Conservation (phyloP, 23 red algal genomes). For the Chondrus crispus region DNA sequence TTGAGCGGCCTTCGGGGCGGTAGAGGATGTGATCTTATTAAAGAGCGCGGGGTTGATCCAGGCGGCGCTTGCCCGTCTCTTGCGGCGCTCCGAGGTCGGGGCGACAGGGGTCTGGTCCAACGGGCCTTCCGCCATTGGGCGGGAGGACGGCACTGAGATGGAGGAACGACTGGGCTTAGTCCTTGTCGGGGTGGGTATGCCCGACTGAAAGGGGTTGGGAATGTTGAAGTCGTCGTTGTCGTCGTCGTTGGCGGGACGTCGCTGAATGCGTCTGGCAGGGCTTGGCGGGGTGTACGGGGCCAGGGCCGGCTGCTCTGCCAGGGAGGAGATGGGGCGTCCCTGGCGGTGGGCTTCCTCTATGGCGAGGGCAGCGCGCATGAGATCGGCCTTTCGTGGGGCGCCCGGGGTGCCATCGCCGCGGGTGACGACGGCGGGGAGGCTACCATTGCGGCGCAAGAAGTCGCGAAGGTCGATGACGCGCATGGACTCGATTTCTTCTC, state of each 20-base stretch:
- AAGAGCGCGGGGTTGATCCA: background rate
- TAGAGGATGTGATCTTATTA: background rate
- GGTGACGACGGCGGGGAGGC: background rate
- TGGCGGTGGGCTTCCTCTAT: background rate
- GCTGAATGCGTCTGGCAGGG: background rate
- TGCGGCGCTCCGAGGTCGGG: too few relatives aligned
- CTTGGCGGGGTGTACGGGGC: background rate
- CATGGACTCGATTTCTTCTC: slow-evolving; percentile 48
- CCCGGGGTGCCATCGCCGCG: slow-evolving; percentile 48
- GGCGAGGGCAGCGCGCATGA: slow-evolving; percentile 19
- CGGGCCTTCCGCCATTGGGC: too few relatives aligned
- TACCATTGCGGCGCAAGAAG: slow-evolving; percentile 23
- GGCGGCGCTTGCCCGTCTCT: background rate
- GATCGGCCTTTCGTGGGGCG: slow-evolving; percentile 30
- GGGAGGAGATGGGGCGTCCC: background rate
- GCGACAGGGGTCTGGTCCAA: too few relatives aligned
- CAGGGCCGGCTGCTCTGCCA: background rate
- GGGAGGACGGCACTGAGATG: background rate
- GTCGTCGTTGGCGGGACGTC: background rate
- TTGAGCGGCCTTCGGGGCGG: background rate
- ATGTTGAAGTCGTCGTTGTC: background rate
- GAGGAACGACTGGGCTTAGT: too few relatives aligned
- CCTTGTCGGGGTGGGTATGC: background rate
- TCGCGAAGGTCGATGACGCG: slow-evolving; percentile 32
- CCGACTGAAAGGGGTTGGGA: background rate